phyloP scores from a whole-genome alignment of 805 yeast genomes.

The Wickerhamomyces kurtzmanii region DNA sequence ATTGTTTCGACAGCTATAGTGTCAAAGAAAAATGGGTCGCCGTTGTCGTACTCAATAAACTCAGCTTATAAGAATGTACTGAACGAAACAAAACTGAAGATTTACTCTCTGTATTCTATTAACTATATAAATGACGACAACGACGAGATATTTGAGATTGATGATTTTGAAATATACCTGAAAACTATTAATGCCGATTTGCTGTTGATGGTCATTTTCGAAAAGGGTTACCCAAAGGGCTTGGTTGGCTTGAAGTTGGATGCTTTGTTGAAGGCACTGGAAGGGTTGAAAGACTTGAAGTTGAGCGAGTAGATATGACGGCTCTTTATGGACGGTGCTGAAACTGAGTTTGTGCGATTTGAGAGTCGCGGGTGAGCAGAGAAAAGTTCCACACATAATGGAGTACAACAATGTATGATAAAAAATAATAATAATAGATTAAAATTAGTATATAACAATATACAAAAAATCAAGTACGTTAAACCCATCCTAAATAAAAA shows the following conservation, averaged over 20 bases:
- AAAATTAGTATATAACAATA: background rate
- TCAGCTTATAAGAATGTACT: background rate
- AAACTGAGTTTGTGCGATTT: too few species aligned
- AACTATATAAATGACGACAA: slow-evolving; percentile 1
- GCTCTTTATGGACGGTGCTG: too few species aligned
- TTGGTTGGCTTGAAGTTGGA: slow-evolving; percentile 10
- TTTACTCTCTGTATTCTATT: slow-evolving; percentile 9
- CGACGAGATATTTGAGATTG: slow-evolving; percentile 1
- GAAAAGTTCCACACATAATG: background rate
- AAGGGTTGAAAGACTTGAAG: slow-evolving; percentile 12
- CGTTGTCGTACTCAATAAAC: slow-evolving; percentile 7
- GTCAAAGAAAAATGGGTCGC: slow-evolving; percentile 8
- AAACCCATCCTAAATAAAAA: background rate
- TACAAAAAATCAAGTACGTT: background rate
- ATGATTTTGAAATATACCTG: slow-evolving; percentile 1
- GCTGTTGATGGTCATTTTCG: slow-evolving; percentile 11
- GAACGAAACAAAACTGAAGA: slow-evolving; percentile 8
- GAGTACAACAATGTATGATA: background rate
- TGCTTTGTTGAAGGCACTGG: slow-evolving; percentile 2
- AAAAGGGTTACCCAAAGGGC: slow-evolving; percentile 15
- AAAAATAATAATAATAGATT: background rate
- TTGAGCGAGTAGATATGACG: slow-evolving; percentile 8
- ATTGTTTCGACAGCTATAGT: slow-evolving; percentile 8
- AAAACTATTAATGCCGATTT: slow-evolving; percentile 6
- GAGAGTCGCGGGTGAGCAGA: background rate